Evolutionary conservation across 177 flowering plant genomes (phyloP).

Genomic region (Vitis hybrid): DNA sequence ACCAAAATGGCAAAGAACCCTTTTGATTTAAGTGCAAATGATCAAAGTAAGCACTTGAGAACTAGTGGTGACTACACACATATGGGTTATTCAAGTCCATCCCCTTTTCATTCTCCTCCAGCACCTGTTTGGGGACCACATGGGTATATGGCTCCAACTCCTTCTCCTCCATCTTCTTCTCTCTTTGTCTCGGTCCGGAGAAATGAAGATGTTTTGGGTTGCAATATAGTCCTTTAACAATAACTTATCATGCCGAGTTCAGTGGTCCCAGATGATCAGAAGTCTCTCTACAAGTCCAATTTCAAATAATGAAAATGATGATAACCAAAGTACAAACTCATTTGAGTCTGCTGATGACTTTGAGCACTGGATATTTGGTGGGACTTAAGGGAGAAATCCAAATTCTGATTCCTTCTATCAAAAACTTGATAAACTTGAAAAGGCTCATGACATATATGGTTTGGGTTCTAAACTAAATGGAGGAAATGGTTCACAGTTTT

Average conservation of each 20-base stretch:
- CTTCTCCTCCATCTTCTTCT: too few species aligned
- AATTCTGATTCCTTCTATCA: slow-evolving; percentile 41
- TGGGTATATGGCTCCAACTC: slow-evolving; percentile 43
- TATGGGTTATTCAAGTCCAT: slow-evolving; percentile 81
- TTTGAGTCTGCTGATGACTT: slow-evolving; percentile 63
- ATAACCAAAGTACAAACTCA: slow-evolving; percentile 17
- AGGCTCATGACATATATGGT: slow-evolving; percentile 30
- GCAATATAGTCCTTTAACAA: slow-evolving; percentile 5
- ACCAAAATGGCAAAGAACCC: too few species aligned
- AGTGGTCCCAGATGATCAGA: slow-evolving; percentile 6
- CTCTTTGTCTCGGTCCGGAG: not conserved
- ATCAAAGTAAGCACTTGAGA: slow-evolving; percentile 91
- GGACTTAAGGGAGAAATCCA: slow-evolving; percentile 22
- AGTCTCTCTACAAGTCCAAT: slow-evolving; percentile 11
- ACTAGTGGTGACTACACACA: slow-evolving; percentile 96
- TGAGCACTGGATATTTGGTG: slow-evolving; percentile 63
- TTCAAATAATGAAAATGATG: slow-evolving; percentile 21
- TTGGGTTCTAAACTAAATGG: slow-evolving; percentile 10
- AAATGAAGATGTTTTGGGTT: slow-evolving; percentile 9
- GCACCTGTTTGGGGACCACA: slow-evolving; percentile 95
- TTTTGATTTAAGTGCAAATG: slow-evolving; percentile 66
- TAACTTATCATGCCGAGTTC: slow-evolving; percentile 6
- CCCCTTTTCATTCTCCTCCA: slow-evolving; percentile 88
- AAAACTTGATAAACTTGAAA: slow-evolving; percentile 52
- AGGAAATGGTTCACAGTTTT: slow-evolving; percentile 17